Percentiles rank a stretch among this genome's conserved stretches.
phyloP scores from a whole-genome alignment of 257 asterid genomes.

The Orobanche coerulescens region DNA sequence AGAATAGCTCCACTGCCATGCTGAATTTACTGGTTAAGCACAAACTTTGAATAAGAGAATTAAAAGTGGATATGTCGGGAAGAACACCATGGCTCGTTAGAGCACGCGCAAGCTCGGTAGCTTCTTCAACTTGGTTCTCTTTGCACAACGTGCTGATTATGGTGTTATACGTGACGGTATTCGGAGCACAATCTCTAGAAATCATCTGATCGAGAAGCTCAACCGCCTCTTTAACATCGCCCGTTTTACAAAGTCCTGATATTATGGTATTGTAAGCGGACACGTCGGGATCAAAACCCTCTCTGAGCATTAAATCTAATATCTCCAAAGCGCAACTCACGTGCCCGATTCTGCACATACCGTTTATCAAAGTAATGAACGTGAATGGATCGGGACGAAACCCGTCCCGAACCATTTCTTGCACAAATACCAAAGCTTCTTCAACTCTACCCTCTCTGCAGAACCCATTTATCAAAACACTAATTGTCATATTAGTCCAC shows the following conservation, averaged over 20 bases:
- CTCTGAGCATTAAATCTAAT: slow-evolving; percentile 75
- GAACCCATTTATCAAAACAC: slow-evolving; percentile 72
- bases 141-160: slow-evolving; percentile 70
- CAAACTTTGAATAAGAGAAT: slow-evolving; percentile 73
- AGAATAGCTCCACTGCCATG: slow-evolving; percentile 53
- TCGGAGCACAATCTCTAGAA: slow-evolving; percentile 58
- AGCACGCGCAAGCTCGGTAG: slow-evolving; percentile 56
- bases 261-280: slow-evolving; percentile 65
- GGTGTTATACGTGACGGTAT: slow-evolving; percentile 65
- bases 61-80: slow-evolving; percentile 73
- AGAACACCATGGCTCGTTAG: slow-evolving; percentile 51
- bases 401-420: slow-evolving; percentile 50
- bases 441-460: slow-evolving; percentile 67
- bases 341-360: slow-evolving; percentile 75
- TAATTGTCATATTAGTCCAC: slow-evolving; percentile 51
- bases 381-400: slow-evolving; percentile 71
- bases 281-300: slow-evolving; percentile 73
- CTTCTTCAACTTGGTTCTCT: slow-evolving; percentile 71
- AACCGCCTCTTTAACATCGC: slow-evolving; percentile 60
- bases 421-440: slow-evolving; percentile 63
- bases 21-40: slow-evolving; percentile 46
- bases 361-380: slow-evolving; percentile 67
- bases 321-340: slow-evolving; percentile 71
- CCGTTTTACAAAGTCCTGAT: slow-evolving; percentile 71
- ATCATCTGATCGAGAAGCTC: slow-evolving; percentile 73